These are phyloP conservation scores for Thalassiosira sp. DNA, from an alignment of 352 stramenopile genomes.

Conservation along the genomic window DNA sequence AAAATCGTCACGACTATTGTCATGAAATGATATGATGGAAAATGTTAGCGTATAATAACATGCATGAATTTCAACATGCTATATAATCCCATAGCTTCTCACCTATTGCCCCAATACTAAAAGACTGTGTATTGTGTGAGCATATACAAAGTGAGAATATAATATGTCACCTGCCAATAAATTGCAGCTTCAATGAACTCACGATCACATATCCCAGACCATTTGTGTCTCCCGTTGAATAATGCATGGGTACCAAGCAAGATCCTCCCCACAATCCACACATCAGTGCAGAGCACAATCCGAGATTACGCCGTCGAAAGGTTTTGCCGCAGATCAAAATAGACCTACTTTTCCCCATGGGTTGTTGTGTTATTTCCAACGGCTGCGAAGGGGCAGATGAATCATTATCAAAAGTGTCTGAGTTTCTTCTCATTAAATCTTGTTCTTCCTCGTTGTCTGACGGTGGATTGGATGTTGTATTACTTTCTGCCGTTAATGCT, in stretches of 20 bases:
- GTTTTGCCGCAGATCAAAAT: conserved; percentile 38
- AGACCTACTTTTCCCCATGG: background rate
- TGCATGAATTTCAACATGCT: background rate
- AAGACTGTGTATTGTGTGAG: conserved; percentile 45
- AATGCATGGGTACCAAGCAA: conserved; percentile 62
- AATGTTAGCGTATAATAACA: conserved; percentile 4
- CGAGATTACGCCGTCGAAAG: conserved; percentile 32
- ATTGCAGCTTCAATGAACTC: background rate
- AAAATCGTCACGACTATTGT: conserved; percentile 54
- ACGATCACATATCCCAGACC: conserved; percentile 75
- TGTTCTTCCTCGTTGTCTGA: conserved; percentile 23
- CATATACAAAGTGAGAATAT: background rate
- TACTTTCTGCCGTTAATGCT: conserved; percentile 1
- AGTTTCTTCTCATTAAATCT: conserved; percentile 22
- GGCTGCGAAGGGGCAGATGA: background rate
- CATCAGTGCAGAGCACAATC: conserved; percentile 30
- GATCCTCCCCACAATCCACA: conserved; percentile 49
- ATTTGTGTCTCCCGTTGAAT: conserved; percentile 41
- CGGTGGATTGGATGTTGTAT: conserved; percentile 4
- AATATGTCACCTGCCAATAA: background rate
- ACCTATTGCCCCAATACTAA: conserved; percentile 63
- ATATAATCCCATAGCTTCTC: conserved; percentile 5
- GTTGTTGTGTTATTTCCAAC: conserved; percentile 33
- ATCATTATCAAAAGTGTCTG: conserved; percentile 20
- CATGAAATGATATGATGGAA: background rate